Evolutionary conservation across 768 basidiomycete genomes (phyloP), one percentile per base, ranked within the genome.

Genomic region (Kwoniella mangroviensis): DNA sequence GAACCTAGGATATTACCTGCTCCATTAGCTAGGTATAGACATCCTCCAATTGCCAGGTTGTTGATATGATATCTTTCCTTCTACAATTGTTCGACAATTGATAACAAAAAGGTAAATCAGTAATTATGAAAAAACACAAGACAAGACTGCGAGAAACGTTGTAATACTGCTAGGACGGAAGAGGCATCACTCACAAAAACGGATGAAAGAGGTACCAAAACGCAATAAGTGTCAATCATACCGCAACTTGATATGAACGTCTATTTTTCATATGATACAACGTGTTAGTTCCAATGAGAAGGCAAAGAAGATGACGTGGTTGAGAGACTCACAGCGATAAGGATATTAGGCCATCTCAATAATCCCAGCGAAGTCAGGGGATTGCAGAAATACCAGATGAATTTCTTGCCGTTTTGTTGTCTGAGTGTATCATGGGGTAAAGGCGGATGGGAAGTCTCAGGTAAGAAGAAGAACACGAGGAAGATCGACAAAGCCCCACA

Each of bases 21-120:
- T 15, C 84, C 84, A 34, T 69, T 77, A 1, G 77, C 68, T 28
- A 85, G 73, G 66, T 83, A 85, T 24, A 85, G 75, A 53, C 70
- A 72, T 15, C 84, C 84, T n/a, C 80, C 57, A n/a, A 85, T 51
- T 0, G 84, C 81, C 15, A 74, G 63, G 69, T 84, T 84, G 52
- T 70, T 69, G 69, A 85, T 83, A n/a, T 73, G 61, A 69, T 84
- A 85, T 12, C 80, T 75, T 1, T 69, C 69, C 70, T 77, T 65
- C 80, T 81, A 53, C 43, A 11, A 1, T 26, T 3, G 12, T 28
- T 17, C 43, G 62, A 12, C 26, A 4, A 26, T 45, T 5, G n/a
- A n/a, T n/a, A n/a, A n/a, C n/a, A n/a, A 7, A 7, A 34, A 34
- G 34, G 34, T n/a, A n/a, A n/a, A n/a, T n/a, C n/a, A n/a, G n/a